These are phyloP conservation scores for Aureobasidium sp. DNA, from an alignment of 2,329 filamentous ascomycete species.

Conservation along the genomic window DNA sequence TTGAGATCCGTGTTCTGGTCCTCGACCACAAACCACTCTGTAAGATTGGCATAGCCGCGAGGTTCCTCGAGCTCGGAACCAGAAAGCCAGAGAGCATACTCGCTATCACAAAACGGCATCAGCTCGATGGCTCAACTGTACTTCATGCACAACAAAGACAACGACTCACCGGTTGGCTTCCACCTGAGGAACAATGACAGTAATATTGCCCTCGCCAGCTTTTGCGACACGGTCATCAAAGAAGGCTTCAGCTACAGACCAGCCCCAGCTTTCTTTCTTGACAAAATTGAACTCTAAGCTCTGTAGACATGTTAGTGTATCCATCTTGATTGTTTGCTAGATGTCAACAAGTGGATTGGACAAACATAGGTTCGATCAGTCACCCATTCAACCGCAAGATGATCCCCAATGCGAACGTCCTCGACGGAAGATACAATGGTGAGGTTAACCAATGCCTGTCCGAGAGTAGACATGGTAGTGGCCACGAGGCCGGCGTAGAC, in stretches of 20 bases:
- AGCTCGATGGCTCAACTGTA: not conserved
- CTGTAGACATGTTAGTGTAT: not conserved
- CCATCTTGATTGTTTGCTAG: too few relatives aligned
- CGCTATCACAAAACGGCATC: not conserved
- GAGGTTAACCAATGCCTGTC: not conserved
- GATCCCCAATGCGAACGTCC: not conserved
- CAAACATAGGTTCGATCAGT: not conserved
- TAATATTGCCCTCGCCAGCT: not conserved
- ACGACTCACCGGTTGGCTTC: not conserved
- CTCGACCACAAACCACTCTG: not conserved
- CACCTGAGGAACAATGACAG: not conserved
- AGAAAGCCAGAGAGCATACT: not conserved
- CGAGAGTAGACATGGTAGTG: not conserved
- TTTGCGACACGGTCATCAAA: not conserved
- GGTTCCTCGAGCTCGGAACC: not conserved
- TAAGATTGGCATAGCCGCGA: not conserved
- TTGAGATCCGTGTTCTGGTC: not conserved
- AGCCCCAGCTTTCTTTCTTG: not conserved
- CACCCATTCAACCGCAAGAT: not conserved
- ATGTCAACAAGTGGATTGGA: not conserved
- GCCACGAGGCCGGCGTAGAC: not conserved
- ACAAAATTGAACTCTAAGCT: not conserved
- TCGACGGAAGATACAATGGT: not conserved
- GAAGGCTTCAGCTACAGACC: not conserved
- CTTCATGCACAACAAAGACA: not conserved